Conservation (phyloP, 495 filamentous ascomycete species). For the Rostrohypoxylon terebratum region DNA sequence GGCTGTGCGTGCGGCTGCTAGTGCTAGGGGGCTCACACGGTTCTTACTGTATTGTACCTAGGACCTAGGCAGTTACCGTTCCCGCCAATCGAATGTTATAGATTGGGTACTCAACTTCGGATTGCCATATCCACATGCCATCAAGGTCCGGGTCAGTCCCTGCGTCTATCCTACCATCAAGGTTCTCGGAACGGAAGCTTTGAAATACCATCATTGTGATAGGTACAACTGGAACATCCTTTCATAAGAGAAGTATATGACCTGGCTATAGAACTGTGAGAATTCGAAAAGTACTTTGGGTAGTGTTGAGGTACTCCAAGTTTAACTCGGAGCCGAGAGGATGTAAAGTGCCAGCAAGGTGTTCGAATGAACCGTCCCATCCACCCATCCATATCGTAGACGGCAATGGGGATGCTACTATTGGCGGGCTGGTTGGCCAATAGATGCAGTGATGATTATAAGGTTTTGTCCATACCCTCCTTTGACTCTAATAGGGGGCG, state of each 20-base stretch:
- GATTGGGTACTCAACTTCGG: constrained; percentile 26
- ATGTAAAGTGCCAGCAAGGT: constrained; percentile 15
- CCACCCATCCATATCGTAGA: background rate
- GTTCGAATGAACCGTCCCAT: background rate
- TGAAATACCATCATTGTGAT: background rate
- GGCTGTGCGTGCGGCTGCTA: background rate
- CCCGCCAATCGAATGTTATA: constrained; percentile 4
- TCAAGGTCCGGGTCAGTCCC: constrained; percentile 25
- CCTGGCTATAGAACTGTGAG: background rate
- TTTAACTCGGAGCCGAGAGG: background rate
- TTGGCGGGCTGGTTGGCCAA: background rate
- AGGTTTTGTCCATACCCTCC: constrained; percentile 8
- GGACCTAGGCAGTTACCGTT: background rate
- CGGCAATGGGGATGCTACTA: background rate
- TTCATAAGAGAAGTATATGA: background rate
- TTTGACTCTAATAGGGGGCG: background rate
- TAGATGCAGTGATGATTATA: background rate
- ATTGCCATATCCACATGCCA: constrained; percentile 13
- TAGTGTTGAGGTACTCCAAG: background rate
- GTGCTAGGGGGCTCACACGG: background rate
- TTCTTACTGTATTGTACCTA: too few species aligned
- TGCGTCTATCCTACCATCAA: constrained; percentile 28
- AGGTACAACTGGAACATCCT: background rate
- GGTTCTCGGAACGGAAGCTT: constrained; percentile 8
- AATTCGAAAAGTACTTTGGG: background rate